Evolutionary conservation across 345 rosid genomes (phyloP).

Genomic region (Theobroma cacao): DNA sequence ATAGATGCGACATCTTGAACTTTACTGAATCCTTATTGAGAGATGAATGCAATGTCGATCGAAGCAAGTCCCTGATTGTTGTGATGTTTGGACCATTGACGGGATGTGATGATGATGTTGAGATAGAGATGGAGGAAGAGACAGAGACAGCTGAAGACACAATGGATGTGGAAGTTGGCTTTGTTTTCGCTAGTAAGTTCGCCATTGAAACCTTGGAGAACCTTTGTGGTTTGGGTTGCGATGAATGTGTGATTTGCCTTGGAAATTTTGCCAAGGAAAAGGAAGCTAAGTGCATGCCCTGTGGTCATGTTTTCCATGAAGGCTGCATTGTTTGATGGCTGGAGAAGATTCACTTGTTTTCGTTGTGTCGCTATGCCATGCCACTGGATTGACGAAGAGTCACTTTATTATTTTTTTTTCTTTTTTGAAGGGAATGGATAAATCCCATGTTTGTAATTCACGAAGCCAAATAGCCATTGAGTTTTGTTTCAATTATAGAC

Average conservation of each 20-base stretch:
- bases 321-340: slow-evolving; percentile 19
- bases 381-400: neutral
- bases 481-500: too few relatives aligned
- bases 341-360: too few relatives aligned
- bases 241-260: slow-evolving; percentile 2
- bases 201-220: slow-evolving; percentile 1
- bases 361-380: too few relatives aligned
- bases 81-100: neutral
- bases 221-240: neutral
- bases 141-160: neutral
- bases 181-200: neutral
- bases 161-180: neutral
- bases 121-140: too few relatives aligned
- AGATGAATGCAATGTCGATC: neutral
- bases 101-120: neutral
- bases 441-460: too few relatives aligned
- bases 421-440: too few relatives aligned
- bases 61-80: neutral
- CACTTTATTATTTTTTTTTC: too few relatives aligned
- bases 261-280: neutral
- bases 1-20: too few relatives aligned
- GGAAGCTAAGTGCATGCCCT: slow-evolving; percentile 12
- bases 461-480: too few relatives aligned
- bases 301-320: slow-evolving; percentile 1
- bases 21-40: too few relatives aligned